Conservation (phyloP, 768 basidiomycete genomes). For the Boletus reticulatus region DNA sequence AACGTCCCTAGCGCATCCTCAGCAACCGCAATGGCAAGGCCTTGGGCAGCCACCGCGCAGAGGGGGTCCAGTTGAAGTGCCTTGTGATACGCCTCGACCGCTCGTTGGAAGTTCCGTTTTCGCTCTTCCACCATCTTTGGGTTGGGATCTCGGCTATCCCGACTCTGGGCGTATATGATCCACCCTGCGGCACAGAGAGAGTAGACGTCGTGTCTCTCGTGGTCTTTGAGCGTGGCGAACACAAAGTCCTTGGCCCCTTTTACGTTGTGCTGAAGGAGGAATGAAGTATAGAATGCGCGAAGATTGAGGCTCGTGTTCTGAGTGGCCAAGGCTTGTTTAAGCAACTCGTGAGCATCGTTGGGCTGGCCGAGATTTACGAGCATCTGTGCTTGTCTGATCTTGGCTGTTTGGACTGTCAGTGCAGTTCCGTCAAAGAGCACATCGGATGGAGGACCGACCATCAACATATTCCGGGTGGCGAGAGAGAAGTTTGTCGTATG, state of each 20-base stretch:
- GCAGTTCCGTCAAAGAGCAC: neutral
- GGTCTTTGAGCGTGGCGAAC: slow-evolving; percentile 81
- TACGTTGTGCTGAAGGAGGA: slow-evolving; percentile 76
- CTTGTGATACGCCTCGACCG: slow-evolving; percentile 92
- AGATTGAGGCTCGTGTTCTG: slow-evolving; percentile 79
- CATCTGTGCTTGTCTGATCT: slow-evolving; percentile 88
- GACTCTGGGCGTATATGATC: slow-evolving; percentile 81
- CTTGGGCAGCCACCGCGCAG: slow-evolving; percentile 93
- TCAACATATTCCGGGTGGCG: slow-evolving; percentile 96
- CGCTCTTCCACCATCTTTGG: slow-evolving; percentile 58
- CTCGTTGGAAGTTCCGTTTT: slow-evolving; percentile 70
- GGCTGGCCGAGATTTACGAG: slow-evolving; percentile 63
- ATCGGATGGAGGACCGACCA: slow-evolving; percentile 51
- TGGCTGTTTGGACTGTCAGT: slow-evolving; percentile 54
- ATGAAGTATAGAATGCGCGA: slow-evolving; percentile 91
- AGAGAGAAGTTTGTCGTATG: slow-evolving; percentile 83
- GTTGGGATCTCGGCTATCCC: slow-evolving; percentile 74
- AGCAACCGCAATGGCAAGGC: slow-evolving; percentile 89
- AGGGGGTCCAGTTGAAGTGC: slow-evolving; percentile 80
- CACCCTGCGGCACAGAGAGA: slow-evolving; percentile 87
- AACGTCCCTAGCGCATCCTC: slow-evolving; percentile 83
- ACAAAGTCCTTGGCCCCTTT: slow-evolving; percentile 87
- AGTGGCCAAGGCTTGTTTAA: slow-evolving; percentile 86
- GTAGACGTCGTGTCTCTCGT: slow-evolving; percentile 86
- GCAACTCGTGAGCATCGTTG: slow-evolving; percentile 80